A percentile compares a stretch with the other conserved stretches of the same genome.
phyloP scores from a whole-genome alignment of 2,329 filamentous ascomycete genomes.

The Ceratocystis cacaofunesta region DNA sequence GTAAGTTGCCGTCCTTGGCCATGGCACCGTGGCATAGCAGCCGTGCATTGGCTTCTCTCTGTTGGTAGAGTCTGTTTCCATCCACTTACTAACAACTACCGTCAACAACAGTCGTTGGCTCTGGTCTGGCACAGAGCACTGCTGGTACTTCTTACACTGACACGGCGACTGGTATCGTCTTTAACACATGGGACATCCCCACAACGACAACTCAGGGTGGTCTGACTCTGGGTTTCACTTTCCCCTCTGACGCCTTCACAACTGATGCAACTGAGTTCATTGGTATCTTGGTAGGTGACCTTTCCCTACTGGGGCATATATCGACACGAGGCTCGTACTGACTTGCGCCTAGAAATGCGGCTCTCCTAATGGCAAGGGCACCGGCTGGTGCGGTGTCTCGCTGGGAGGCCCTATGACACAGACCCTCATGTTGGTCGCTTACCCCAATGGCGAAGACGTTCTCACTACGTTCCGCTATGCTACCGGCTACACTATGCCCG shows the following conservation, averaged over 20 bases:
- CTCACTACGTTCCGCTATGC: conserved; percentile 44
- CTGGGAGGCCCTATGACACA: conserved; percentile 43
- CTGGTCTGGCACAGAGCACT: conserved; percentile 9
- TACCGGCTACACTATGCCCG: conserved; percentile 43
- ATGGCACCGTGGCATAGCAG: neutral
- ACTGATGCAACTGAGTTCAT: conserved; percentile 42
- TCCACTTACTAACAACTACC: neutral
- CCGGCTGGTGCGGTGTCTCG: conserved; percentile 44
- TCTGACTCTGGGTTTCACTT: conserved; percentile 38
- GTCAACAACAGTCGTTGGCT: conserved; percentile 5
- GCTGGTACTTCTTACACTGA: conserved; percentile 11
- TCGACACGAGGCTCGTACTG: conserved; percentile 22
- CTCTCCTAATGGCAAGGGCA: conserved; percentile 20
- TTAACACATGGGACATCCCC: conserved; percentile 13
- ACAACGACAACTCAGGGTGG: neutral
- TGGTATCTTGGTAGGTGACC: conserved; percentile 36
- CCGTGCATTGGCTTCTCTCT: neutral
- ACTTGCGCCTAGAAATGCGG: conserved; percentile 22
- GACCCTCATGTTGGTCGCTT: conserved; percentile 43
- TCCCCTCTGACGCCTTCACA: conserved; percentile 34
- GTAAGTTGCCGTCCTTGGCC: neutral
- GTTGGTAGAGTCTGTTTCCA: neutral
- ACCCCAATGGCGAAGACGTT: conserved; percentile 38
- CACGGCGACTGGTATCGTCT: conserved; percentile 9
- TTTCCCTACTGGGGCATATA: no score